phyloP scores from a whole-genome alignment of 148 eudicot genomes.

The Fagopyrum esculentum region DNA sequence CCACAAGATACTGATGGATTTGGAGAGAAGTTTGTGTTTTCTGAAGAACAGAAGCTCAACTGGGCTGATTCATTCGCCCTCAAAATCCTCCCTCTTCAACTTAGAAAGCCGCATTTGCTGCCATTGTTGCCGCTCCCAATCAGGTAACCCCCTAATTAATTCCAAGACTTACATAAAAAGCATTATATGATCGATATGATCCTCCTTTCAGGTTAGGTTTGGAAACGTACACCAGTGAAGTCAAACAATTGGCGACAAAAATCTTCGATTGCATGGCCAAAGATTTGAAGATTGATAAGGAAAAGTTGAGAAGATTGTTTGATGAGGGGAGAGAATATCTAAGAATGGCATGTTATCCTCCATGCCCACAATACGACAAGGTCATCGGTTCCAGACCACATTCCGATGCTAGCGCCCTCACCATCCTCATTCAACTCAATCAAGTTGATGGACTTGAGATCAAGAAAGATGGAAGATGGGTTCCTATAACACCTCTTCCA shows the following conservation, averaged over 20 bases:
- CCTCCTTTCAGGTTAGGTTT: neutral
- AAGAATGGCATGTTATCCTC: slow-evolving; percentile 14
- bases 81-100: slow-evolving; percentile 18
- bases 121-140: slow-evolving; percentile 20
- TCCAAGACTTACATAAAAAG: too few relatives aligned
- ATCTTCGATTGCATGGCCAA: neutral
- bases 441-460: slow-evolving; percentile 26
- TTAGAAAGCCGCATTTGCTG: slow-evolving; percentile 20
- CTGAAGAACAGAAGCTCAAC: slow-evolving; percentile 33
- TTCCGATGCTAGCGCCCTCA: slow-evolving; percentile 23
- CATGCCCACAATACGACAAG: slow-evolving; percentile 26
- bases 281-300: slow-evolving; percentile 2
- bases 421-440: slow-evolving; percentile 25
- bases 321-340: slow-evolving; percentile 17
- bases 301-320: slow-evolving; percentile 13
- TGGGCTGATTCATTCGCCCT: slow-evolving; percentile 27
- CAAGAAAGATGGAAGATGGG: slow-evolving; percentile 25
- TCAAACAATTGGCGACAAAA: neutral
- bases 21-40: slow-evolving; percentile 27
- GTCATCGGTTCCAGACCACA: slow-evolving; percentile 31
- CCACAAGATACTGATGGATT: slow-evolving; percentile 24
- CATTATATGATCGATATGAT: too few relatives aligned
- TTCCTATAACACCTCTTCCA: slow-evolving; percentile 18
- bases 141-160: neutral
- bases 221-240: neutral